A percentile compares a stretch with the other conserved stretches of the same genome.
These are phyloP conservation scores for Aegilops tauschii DNA, from an alignment of 176 grass and related monocot genomes.

Conservation along the genomic window DNA sequence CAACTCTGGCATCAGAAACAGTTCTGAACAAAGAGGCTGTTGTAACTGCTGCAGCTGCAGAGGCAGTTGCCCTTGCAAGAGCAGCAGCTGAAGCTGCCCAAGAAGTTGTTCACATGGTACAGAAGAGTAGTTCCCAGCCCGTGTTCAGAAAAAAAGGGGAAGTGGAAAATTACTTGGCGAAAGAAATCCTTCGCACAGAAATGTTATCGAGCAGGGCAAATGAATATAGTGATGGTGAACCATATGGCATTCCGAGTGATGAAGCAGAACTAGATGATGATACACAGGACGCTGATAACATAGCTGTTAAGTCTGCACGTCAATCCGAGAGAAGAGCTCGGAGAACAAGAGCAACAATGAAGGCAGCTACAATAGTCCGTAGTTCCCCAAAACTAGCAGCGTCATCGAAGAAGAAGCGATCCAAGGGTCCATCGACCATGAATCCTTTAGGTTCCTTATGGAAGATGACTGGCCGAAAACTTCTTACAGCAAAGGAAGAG, in stretches of 20 bases:
- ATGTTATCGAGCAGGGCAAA: not conserved
- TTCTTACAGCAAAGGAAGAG: conserved; percentile 67
- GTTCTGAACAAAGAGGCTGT: conserved; percentile 48
- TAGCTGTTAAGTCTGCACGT: conserved; percentile 58
- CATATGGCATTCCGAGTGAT: conserved; percentile 12
- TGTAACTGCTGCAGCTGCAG: conserved; percentile 47
- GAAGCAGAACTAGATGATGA: conserved; percentile 21
- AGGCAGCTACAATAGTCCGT: conserved; percentile 14
- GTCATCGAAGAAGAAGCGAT: conserved; percentile 42
- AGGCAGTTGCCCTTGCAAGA: conserved; percentile 64
- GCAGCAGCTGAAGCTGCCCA: conserved; percentile 49
- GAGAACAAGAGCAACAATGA: conserved; percentile 51
- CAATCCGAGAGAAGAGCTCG: conserved; percentile 53
- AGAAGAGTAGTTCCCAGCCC: conserved; percentile 13
- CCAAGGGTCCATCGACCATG: conserved; percentile 37
- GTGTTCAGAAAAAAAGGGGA: conserved; percentile 15
- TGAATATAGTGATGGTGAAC: conserved; percentile 24
- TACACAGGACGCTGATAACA: conserved; percentile 1
- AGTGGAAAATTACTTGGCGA: conserved; percentile 22
- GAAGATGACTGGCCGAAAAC: conserved; percentile 47
- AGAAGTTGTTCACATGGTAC: conserved; percentile 38
- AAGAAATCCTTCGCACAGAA: conserved; percentile 46
- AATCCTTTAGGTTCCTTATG: conserved; percentile 67
- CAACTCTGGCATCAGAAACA: conserved; percentile 37
- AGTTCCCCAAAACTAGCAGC: conserved; percentile 18